These are phyloP conservation scores for Hypomontagnella monticulosa DNA, from an alignment of 495 filamentous ascomycete species.

Conservation along the genomic window DNA sequence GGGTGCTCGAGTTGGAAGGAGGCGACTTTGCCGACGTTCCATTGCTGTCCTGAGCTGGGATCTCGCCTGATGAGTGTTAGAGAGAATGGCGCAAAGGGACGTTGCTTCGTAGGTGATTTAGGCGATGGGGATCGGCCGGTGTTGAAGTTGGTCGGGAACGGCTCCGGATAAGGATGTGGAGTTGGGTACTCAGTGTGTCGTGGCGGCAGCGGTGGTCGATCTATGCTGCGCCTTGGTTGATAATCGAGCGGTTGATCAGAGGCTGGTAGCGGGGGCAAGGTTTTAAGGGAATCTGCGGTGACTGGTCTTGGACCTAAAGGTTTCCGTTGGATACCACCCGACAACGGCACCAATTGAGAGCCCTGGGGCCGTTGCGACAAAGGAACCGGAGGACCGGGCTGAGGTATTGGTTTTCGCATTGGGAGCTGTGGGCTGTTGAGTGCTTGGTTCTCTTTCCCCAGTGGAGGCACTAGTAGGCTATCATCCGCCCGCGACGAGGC, in stretches of 20 bases:
- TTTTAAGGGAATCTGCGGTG: conserved; percentile 11
- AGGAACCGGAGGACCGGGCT: conserved; percentile 5
- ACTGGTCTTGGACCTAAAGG: conserved; percentile 34
- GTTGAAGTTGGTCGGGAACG: not conserved
- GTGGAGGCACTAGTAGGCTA: conserved; percentile 14
- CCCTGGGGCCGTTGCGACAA: conserved; percentile 4
- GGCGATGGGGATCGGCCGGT: conserved; percentile 33
- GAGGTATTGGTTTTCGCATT: conserved; percentile 21
- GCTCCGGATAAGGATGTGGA: conserved; percentile 2
- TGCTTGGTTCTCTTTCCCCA: conserved; percentile 42
- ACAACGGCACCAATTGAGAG: conserved; percentile 19
- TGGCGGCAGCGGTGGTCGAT: conserved; percentile 28
- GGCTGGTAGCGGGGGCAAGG: conserved; percentile 23
- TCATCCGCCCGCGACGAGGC: conserved; percentile 30
- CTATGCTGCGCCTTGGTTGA: conserved; percentile 15
- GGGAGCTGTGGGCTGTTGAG: conserved; percentile 10
- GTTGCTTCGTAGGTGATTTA: conserved; percentile 33
- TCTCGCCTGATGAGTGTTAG: conserved; percentile 91
- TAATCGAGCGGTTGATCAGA: conserved; percentile 24
- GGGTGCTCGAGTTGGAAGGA: conserved; percentile 61
- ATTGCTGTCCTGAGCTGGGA: conserved; percentile 79
- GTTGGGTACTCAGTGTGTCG: conserved; percentile 18
- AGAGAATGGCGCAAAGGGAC: conserved; percentile 56
- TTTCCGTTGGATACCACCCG: conserved; percentile 25
- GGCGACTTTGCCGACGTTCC: conserved; percentile 84